These are phyloP conservation scores for Turnera subulata DNA, from an alignment of 345 rosid species.

Conservation along the genomic window DNA sequence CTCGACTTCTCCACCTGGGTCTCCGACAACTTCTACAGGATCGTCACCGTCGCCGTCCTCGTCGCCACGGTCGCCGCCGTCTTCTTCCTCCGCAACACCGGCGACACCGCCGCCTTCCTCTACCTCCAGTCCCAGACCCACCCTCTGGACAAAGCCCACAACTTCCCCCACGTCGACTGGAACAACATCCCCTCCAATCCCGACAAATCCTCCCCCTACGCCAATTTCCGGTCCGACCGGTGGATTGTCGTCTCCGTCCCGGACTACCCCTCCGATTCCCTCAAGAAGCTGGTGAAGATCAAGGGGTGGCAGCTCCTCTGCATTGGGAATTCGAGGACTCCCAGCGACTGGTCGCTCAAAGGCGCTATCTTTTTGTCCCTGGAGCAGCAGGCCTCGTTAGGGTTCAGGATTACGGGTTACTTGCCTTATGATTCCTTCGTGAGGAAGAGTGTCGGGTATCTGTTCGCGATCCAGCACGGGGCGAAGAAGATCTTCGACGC, in stretches of 20 bases:
- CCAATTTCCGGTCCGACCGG: constrained; percentile 68
- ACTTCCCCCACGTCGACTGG: constrained; percentile 76
- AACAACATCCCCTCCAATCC: constrained; percentile 43
- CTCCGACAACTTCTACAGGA: constrained; percentile 56
- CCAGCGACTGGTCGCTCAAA: constrained; percentile 80
- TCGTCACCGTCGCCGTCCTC: constrained; percentile 39
- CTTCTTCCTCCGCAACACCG: constrained; percentile 67
- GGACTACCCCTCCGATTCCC: constrained; percentile 62
- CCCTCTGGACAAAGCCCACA: constrained; percentile 41
- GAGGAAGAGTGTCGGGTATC: constrained; percentile 81
- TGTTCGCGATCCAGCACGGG: constrained; percentile 95
- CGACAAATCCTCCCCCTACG: constrained; percentile 61
- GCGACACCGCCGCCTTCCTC: constrained; percentile 57
- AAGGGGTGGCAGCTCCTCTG: constrained; percentile 95
- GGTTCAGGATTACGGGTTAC: constrained; percentile 64
- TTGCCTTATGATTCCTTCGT: constrained; percentile 90
- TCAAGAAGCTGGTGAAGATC: constrained; percentile 56
- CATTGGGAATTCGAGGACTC: constrained; percentile 80
- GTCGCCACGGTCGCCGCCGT: constrained; percentile 52
- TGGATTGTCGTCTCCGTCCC: constrained; percentile 91
- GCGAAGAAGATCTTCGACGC: constrained; percentile 91
- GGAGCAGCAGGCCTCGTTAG: constrained; percentile 79
- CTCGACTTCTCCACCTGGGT: constrained; percentile 82
- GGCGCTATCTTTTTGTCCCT: constrained; percentile 80
- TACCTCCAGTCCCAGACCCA: constrained; percentile 62